phyloP scores from a whole-genome alignment of 768 basidiomycete genomes.

The Termitomyces titanicus region DNA sequence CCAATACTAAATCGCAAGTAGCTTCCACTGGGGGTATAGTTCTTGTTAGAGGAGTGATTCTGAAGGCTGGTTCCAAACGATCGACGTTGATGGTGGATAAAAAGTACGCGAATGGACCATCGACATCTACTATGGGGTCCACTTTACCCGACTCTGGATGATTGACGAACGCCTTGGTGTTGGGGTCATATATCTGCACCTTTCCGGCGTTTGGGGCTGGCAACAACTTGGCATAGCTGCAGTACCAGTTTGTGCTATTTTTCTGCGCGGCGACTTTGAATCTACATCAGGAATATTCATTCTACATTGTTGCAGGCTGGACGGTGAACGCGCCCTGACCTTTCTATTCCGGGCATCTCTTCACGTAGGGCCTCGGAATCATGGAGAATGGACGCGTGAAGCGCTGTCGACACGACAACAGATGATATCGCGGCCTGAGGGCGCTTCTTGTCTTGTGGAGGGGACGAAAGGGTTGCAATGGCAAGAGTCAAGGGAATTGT shows the following conservation, averaged over 20 bases:
- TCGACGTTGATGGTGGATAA: conserved; percentile 80
- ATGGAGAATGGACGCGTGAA: conserved; percentile 83
- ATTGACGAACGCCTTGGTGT: conserved; percentile 40
- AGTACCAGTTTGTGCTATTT: conserved; percentile 74
- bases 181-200: conserved; percentile 63
- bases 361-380: conserved; percentile 76
- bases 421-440: conserved; percentile 41
- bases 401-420: conserved; percentile 82
- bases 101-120: conserved; percentile 87
- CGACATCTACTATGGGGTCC: conserved; percentile 39
- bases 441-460: conserved; percentile 21
- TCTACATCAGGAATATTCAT: conserved; percentile 25
- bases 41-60: conserved; percentile 64
- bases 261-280: conserved; percentile 83
- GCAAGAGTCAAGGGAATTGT: conserved; percentile 50
- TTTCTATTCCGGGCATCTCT: conserved; percentile 69
- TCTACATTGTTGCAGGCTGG: not conserved
- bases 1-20: conserved; percentile 69
- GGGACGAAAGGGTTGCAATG: conserved; percentile 39
- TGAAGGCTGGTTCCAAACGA: conserved; percentile 79
- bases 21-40: conserved; percentile 38
- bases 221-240: conserved; percentile 52
- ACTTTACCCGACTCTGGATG: conserved; percentile 30
- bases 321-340: conserved; percentile 20
- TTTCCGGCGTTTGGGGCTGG: conserved; percentile 35